Conservation (phyloP, 345 rosid species). For the Durio zibethinus region DNA sequence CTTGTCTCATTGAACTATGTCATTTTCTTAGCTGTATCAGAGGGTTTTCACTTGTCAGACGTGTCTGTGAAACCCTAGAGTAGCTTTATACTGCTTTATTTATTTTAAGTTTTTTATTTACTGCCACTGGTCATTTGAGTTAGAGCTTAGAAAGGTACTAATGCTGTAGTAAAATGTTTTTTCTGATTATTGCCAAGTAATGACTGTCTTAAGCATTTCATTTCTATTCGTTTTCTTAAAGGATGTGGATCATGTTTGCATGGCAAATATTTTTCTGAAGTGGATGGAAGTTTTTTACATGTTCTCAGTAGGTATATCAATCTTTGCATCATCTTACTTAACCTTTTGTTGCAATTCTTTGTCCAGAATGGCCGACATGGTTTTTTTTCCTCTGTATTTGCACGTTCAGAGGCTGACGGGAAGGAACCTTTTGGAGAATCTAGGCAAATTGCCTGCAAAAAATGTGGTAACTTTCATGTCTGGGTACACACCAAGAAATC, state of each 20-base stretch:
- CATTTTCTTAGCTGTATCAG: neutral
- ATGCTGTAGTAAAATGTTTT: neutral
- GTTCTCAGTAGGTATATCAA: neutral
- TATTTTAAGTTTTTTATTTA: neutral
- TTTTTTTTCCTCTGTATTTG: conserved; percentile 58
- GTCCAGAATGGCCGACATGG: conserved; percentile 54
- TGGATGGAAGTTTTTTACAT: neutral
- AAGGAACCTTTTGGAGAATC: conserved; percentile 72
- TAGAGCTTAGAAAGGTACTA: neutral
- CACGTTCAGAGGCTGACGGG: conserved; percentile 52
- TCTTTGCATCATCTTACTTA: conserved; percentile 15
- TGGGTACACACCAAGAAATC: conserved; percentile 73
- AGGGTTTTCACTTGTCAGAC: neutral
- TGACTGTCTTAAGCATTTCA: neutral
- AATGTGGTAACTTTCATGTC: conserved; percentile 66
- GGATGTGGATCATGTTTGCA: neutral
- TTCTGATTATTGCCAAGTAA: neutral
- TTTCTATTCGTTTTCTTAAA: neutral
- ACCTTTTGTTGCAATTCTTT: conserved; percentile 23
- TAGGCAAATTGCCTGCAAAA: conserved; percentile 87
- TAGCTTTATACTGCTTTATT: neutral
- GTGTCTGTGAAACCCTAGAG: neutral
- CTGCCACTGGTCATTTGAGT: neutral
- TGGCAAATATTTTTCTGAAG: neutral
- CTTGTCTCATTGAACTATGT: neutral